Percentiles rank a stretch among this genome's conserved stretches.
Evolutionary conservation across 2,329 filamentous ascomycete genomes (phyloP).

Genomic region (Colletotrichum sansevieriae): DNA sequence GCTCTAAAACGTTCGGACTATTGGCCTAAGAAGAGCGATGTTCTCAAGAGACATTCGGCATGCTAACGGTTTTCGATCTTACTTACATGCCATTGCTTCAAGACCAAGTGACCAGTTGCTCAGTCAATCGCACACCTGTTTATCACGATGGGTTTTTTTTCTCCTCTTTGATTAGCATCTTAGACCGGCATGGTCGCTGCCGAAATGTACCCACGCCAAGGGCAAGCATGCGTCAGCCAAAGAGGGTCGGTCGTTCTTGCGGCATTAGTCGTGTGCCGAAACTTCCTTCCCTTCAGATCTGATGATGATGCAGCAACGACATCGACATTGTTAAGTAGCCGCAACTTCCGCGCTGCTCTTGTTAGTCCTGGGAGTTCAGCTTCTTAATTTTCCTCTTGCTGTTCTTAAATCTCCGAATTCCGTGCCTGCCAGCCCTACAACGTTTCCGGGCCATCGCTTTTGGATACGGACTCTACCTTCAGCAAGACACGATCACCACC

Average conservation of each 20-base stretch:
- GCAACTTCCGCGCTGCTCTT: neutral
- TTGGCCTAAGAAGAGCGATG: neutral
- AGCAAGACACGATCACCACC: constrained; percentile 20
- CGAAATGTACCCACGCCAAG: constrained; percentile 39
- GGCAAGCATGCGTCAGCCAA: constrained; percentile 40
- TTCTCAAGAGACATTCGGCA: neutral
- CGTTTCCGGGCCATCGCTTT: neutral
- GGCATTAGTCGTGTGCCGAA: constrained; percentile 36
- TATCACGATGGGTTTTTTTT: neutral
- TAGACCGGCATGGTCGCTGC: constrained; percentile 31
- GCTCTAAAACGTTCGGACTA: neutral
- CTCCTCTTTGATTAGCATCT: constrained; percentile 8
- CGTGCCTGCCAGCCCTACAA: constrained; percentile 3
- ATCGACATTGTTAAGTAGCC: neutral
- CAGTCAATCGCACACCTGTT: constrained; percentile 25
- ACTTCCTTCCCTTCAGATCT: constrained; percentile 25
- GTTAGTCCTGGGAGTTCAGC: too few relatives aligned
- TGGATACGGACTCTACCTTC: constrained; percentile 2
- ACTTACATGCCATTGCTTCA: constrained; percentile 21
- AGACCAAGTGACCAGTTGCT: constrained; percentile 35
- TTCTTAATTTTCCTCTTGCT: neutral
- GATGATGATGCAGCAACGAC: constrained; percentile 6
- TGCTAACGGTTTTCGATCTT: constrained; percentile 8
- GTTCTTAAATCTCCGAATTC: neutral
- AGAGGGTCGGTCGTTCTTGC: constrained; percentile 37